Evolutionary conservation across 73 alveolate genomes (phyloP).

Genomic region (Stentor roeselii): DNA sequence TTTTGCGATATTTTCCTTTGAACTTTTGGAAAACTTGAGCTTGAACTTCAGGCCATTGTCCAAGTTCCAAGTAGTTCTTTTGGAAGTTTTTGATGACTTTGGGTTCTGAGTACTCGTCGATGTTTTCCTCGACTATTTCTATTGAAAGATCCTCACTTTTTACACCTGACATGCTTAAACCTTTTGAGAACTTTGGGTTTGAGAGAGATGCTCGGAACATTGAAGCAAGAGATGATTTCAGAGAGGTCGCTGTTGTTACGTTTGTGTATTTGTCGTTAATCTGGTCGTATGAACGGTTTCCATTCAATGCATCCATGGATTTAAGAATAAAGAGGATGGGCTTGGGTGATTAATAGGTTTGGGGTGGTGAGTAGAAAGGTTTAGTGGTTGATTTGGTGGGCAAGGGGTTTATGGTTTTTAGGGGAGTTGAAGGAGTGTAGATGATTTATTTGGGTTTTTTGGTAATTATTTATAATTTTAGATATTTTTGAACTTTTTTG

Average conservation of each 20-base stretch:
- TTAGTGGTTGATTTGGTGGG: too few species aligned
- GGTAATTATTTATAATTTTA: too few species aligned
- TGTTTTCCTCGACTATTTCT: neutral
- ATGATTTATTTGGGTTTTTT: too few species aligned
- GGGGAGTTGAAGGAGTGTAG: too few species aligned
- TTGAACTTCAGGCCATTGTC: conserved; percentile 26
- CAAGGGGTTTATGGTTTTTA: too few species aligned
- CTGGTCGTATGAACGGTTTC: neutral
- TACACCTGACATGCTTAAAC: neutral
- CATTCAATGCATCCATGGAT: neutral
- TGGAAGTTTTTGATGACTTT: neutral
- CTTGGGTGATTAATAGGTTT: too few species aligned
- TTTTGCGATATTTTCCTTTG: neutral
- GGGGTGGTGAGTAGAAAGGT: too few species aligned
- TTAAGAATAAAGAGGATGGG: too few species aligned
- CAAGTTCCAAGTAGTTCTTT: conserved; percentile 20
- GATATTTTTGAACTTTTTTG: too few species aligned
- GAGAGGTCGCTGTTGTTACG: neutral
- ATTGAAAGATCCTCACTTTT: neutral
- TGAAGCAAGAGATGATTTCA: neutral
- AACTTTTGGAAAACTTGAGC: neutral
- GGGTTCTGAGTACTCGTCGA: neutral
- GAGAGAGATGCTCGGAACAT: neutral
- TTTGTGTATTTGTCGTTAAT: neutral
- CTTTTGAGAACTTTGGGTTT: neutral